These are phyloP conservation scores for Annulohypoxylon maeteangense DNA, from an alignment of 495 filamentous ascomycete species.

Conservation along the genomic window DNA sequence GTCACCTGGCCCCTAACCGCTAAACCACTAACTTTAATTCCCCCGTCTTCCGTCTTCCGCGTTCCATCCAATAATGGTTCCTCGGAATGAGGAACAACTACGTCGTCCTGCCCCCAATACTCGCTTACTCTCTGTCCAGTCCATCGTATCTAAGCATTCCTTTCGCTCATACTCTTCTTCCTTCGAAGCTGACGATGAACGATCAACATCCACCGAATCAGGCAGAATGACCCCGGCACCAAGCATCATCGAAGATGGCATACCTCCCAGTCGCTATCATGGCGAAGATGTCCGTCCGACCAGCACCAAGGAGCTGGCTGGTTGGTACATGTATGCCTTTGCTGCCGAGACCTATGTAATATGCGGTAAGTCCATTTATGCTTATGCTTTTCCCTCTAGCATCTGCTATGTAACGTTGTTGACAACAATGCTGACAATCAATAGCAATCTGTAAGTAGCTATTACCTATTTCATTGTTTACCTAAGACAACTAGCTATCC, in stretches of 20 bases:
- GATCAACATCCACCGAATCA: conserved; percentile 58
- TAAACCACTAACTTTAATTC: not conserved
- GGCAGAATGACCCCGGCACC: conserved; percentile 50
- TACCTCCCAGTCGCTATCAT: conserved; percentile 62
- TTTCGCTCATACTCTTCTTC: conserved; percentile 60
- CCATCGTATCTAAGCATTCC: conserved; percentile 56
- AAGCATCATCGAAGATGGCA: conserved; percentile 42
- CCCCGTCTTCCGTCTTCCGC: not conserved
- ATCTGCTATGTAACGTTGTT: not conserved
- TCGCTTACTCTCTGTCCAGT: conserved; percentile 57
- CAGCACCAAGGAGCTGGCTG: conserved; percentile 84
- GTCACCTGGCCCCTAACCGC: not conserved
- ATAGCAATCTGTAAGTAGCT: conserved; percentile 48
- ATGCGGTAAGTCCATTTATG: conserved; percentile 71
- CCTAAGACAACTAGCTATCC: not conserved
- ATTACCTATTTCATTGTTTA: not conserved
- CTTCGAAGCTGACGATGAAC: conserved; percentile 72
- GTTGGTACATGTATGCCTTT: conserved; percentile 97
- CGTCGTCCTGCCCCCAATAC: conserved; percentile 52
- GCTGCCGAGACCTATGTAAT: conserved; percentile 98
- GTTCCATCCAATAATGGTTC: conserved; percentile 48
- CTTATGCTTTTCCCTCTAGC: conserved; percentile 8
- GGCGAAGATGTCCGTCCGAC: conserved; percentile 91
- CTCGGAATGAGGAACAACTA: conserved; percentile 46
- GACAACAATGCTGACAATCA: conserved; percentile 29